Evolutionary conservation across 352 stramenopile genomes (phyloP), one percentile per base, ranked within the genome.

Genomic region (Phytophthora pseudosyringae): DNA sequence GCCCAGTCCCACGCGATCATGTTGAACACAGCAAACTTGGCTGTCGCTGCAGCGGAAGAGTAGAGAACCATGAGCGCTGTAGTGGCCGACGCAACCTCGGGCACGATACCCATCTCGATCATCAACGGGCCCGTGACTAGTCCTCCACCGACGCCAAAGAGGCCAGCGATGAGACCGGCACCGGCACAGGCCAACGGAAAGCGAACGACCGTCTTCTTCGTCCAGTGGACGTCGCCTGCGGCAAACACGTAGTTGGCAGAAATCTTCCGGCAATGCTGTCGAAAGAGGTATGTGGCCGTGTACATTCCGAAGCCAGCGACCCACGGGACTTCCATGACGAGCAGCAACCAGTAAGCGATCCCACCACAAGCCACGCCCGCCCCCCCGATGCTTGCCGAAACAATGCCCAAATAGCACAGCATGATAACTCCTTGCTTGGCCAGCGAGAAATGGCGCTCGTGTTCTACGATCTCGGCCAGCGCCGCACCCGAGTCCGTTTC

Each of bases 21-120:
- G 61, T 81, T 70, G 54, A 87, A 87, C 15, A 89, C 60, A 25
- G 78, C 77, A 41, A 82, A 89, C 57, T 89, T 86, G 41, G 73
- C 71, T 2, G 77, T 76, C 3, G 80, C 77, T 28, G 77, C 76
- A 25, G 78, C 76, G 13, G 79, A 80, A 8, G 79, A 83, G 46
- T 84, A 89, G 21, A 89, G 65, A 41, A 88, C 76, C 53, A 89
- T 72, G 5, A 76, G 36, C n/a, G 67, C 67, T 39, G 66, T 66
- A 3, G 56, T 70, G 36, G 66, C 54, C 8, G 66, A 59, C 7
- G 75, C 75, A 13, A 89, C 81, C 35, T 87, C 74, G 8, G 66
- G 66, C n/a, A 74, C 59, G 15, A 74, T 51, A 11, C 60, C 66
- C 66, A 74, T 70, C 31, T 74, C 66, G 39, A 74, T 74, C 66